phyloP scores from a whole-genome alignment of 2,329 filamentous ascomycete genomes.

The Trichoderma sp. region DNA sequence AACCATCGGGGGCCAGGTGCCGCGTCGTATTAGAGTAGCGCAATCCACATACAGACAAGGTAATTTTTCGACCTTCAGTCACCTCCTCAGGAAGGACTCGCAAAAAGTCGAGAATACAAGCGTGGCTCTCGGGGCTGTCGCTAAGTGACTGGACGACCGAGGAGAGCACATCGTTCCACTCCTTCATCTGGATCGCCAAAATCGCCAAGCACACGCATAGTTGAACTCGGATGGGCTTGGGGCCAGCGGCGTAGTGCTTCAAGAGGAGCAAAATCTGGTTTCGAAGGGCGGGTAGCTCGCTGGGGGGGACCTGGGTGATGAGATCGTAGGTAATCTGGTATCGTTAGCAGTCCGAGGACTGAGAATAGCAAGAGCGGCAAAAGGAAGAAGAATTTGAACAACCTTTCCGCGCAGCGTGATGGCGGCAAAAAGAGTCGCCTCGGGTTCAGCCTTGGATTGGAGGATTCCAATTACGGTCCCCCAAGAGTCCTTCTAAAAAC shows the following conservation, averaged over 20 bases:
- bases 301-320: constrained; percentile 74
- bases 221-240: constrained; percentile 83
- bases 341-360: constrained; percentile 17
- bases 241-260: constrained; percentile 77
- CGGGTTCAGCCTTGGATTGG: constrained; percentile 76
- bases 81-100: constrained; percentile 98
- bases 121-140: constrained; percentile 73
- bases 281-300: constrained; percentile 74
- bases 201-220: constrained; percentile 93
- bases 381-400: not conserved
- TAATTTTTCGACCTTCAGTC: constrained; percentile 98
- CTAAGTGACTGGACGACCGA: constrained; percentile 79
- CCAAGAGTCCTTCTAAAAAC: constrained; percentile 82
- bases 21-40: constrained; percentile 48
- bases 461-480: constrained; percentile 82
- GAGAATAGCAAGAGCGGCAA: not conserved
- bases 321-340: constrained; percentile 92
- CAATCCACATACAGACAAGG: constrained; percentile 91
- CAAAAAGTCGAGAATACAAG: constrained; percentile 92
- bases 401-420: constrained; percentile 99
- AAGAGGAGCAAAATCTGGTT: constrained; percentile 82
- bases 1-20: constrained; percentile 37
- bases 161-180: constrained; percentile 90
- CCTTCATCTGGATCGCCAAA: constrained; percentile 91
- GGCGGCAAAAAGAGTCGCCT: constrained; percentile 92